Conservation (phyloP, 176 grass and related monocot genomes). For the Tillandsia leiboldiana region DNA sequence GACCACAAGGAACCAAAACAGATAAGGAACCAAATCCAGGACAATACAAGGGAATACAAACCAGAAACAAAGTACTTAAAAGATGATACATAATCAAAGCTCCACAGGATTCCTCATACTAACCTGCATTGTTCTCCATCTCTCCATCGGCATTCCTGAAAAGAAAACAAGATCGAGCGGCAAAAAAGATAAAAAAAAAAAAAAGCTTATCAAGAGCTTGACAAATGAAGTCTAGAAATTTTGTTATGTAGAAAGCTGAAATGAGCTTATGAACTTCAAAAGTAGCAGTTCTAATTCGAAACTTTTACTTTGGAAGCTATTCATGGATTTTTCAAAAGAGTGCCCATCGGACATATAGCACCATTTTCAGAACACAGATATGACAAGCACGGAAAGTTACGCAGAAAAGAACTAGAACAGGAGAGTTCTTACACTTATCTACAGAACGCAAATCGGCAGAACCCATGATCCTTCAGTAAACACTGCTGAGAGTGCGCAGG, state of each 20-base stretch:
- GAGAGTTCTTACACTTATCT: background rate
- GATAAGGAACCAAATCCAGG: background rate
- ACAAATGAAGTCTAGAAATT: too few relatives aligned
- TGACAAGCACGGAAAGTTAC: background rate
- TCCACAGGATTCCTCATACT: background rate
- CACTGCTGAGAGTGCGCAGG: background rate
- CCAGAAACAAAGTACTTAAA: background rate
- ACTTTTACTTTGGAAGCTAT: too few relatives aligned
- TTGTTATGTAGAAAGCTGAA: too few relatives aligned
- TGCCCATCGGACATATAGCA: too few relatives aligned
- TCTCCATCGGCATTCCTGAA: conserved; percentile 1
- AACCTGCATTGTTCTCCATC: background rate
- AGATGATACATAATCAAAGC: background rate
- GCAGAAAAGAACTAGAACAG: background rate
- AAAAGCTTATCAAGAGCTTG: background rate
- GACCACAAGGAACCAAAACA: background rate
- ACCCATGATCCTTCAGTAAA: background rate
- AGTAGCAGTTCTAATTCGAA: too few relatives aligned
- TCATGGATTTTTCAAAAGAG: too few relatives aligned
- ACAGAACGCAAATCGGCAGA: background rate
- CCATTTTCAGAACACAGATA: background rate
- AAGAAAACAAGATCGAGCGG: background rate
- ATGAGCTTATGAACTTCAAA: too few relatives aligned
- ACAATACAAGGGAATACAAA: background rate
- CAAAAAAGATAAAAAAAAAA: background rate